These are phyloP conservation scores for Cynanchum wilfordii DNA, from an alignment of 257 asterid species.

Conservation along the genomic window DNA sequence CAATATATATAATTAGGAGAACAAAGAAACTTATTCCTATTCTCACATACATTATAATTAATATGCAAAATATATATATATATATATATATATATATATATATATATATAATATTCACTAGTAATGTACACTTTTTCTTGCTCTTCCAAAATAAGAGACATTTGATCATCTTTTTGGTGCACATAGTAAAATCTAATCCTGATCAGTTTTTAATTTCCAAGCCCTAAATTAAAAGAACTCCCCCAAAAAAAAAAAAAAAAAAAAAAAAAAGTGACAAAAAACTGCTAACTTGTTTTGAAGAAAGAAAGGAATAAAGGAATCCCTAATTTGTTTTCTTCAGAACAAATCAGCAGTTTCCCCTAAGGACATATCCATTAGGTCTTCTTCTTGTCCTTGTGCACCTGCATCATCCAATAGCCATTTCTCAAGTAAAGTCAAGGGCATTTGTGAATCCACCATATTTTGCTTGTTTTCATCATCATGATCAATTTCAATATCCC, in stretches of 20 bases:
- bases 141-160: slow-evolving; percentile 9
- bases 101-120: slow-evolving; percentile 11
- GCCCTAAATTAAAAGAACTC: neutral
- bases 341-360: slow-evolving; percentile 69
- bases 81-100: no score
- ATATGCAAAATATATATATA: neutral
- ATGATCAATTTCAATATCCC: neutral
- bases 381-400: slow-evolving; percentile 56
- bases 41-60: neutral
- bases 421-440: slow-evolving; percentile 64
- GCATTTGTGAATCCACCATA: slow-evolving; percentile 30
- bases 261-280: neutral
- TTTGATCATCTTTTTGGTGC: neutral
- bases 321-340: neutral
- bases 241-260: neutral
- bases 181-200: slow-evolving; percentile 11
- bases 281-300: slow-evolving; percentile 14
- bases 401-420: slow-evolving; percentile 75
- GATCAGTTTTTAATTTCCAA: neutral
- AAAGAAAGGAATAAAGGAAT: neutral
- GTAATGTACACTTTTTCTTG: slow-evolving; percentile 10
- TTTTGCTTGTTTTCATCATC: neutral
- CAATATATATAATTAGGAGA: neutral
- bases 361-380: slow-evolving; percentile 51
- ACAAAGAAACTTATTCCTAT: neutral